Base-by-base conservation (phyloP, 305 asterid genomes). In the Ruellia speciosa region DNA sequence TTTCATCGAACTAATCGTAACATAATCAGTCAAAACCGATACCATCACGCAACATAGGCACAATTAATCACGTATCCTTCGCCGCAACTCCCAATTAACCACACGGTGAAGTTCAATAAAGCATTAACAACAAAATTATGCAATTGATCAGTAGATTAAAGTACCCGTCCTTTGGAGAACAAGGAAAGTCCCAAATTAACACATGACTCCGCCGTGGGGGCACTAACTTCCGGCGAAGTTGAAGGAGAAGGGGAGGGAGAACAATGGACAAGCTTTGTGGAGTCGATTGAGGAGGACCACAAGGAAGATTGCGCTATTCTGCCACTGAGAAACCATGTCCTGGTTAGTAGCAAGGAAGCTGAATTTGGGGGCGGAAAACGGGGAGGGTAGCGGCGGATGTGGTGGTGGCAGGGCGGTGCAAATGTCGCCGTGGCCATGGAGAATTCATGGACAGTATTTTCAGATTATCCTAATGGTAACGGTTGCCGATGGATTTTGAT, bases 121-220 rank as follows among this genome's bases (percentile, higher is more conserved):
- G 13, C 18, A n/a, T 8, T n/a, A 56, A 14, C 14, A 56, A 14
- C 15, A 18, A 41, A 18, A 37, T 28, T 39, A 9, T 12, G 49
- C 46, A 47, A 58, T 43, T 14, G 16, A 18, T 13, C 19, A 12
- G 5, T 10, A 56, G 9, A 31, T 20, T 10, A 59, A 14, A 31
- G 5, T 81, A 90, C 98, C 95, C 94, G 93, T 79, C 96, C 98
- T 76, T 72, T 88, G 67, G 95, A 13, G 54, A 58, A 58, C 49
- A 58, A 19, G 11, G 88, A 67, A 52, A 90, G 95, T 6, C 98
- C 98, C 59, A 78, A 52, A 54, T 90, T 90, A 60, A 90, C 77
- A 70, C 95, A 85, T 34, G 94, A 85, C 66, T 85, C 96, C 1
- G 96, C 94, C 18, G 94, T 90, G 28, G 82, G 61, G 14, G 68